Percentiles rank a stretch among this genome's conserved stretches.
Conservation (phyloP, 2,329 filamentous ascomycete species). For the Penicillium sclerotiorum region DNA sequence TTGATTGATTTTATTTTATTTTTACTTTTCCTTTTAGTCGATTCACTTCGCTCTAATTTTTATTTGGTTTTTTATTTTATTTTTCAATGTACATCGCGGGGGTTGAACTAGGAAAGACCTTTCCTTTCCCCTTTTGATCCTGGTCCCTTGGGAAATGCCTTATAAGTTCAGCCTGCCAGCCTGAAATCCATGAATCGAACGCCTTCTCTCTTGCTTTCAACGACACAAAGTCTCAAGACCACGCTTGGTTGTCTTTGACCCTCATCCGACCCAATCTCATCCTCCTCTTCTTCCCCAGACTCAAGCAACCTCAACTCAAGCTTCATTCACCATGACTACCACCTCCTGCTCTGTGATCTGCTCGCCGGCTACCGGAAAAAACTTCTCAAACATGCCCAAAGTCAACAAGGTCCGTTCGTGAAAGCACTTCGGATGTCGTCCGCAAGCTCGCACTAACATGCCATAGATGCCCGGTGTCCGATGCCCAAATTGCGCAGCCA, state of each 20-base stretch:
- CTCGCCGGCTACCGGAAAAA: constrained; percentile 9
- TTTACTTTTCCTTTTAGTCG: neutral
- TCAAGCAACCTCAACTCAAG: neutral
- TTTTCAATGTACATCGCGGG: neutral
- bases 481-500: constrained; percentile 41
- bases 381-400: constrained; percentile 10
- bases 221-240: neutral
- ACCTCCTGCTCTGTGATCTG: constrained; percentile 12
- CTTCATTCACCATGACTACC: neutral
- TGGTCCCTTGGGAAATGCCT: neutral
- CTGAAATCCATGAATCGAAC: neutral
- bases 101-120: too few relatives aligned
- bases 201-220: neutral
- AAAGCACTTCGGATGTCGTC: neutral
- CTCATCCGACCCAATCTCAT: neutral
- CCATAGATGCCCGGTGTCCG: constrained; percentile 48
- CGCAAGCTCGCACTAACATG: neutral
- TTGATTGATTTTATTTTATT: neutral
- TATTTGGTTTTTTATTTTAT: neutral
- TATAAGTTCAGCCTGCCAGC: neutral
- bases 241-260: neutral
- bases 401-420: constrained; percentile 22
- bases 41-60: too few relatives aligned
- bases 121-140: constrained; percentile 4
- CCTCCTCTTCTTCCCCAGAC: neutral